Conservation (phyloP, 352 stramenopile genomes). For the Phytopythium montanum region DNA sequence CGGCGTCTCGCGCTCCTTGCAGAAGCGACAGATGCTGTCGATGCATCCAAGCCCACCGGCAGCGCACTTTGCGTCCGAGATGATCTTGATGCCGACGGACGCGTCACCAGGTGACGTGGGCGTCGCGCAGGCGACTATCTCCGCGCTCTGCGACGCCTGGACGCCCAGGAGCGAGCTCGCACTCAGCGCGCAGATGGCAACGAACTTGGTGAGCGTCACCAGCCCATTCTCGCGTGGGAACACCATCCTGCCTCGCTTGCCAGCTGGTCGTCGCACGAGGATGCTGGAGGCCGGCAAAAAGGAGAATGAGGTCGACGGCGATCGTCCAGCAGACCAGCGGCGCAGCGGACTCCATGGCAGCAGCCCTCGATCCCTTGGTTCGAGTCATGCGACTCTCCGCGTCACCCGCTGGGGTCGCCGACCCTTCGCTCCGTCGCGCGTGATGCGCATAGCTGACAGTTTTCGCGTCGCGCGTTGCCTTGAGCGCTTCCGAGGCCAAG, state of each 20-base stretch:
- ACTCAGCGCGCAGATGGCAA: slow-evolving; percentile 3
- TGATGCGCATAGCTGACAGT: not conserved
- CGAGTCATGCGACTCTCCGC: not conserved
- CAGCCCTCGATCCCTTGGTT: not conserved
- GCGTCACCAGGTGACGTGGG: slow-evolving; percentile 22
- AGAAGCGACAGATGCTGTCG: slow-evolving; percentile 42
- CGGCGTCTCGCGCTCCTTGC: slow-evolving; percentile 20
- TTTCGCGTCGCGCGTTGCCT: not conserved
- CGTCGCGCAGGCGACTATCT: slow-evolving; percentile 8
- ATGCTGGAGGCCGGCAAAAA: slow-evolving; percentile 5
- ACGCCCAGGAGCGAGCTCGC: not conserved
- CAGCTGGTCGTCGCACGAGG: not conserved
- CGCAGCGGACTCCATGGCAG: not conserved
- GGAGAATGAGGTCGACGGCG: slow-evolving; percentile 1
- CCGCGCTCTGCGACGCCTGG: not conserved
- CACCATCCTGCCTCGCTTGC: slow-evolving; percentile 4
- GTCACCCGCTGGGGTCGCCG: not conserved
- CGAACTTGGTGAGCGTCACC: slow-evolving; percentile 6
- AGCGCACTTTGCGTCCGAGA: slow-evolving; percentile 29
- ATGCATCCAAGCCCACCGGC: slow-evolving; percentile 33
- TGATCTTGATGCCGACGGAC: slow-evolving; percentile 30
- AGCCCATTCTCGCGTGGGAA: slow-evolving; percentile 7
- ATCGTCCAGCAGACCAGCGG: not conserved
- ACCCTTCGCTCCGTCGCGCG: not conserved
- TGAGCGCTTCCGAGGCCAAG: too few relatives aligned